Base-by-base conservation (phyloP, 345 rosid genomes). In the Combretum micranthum region DNA sequence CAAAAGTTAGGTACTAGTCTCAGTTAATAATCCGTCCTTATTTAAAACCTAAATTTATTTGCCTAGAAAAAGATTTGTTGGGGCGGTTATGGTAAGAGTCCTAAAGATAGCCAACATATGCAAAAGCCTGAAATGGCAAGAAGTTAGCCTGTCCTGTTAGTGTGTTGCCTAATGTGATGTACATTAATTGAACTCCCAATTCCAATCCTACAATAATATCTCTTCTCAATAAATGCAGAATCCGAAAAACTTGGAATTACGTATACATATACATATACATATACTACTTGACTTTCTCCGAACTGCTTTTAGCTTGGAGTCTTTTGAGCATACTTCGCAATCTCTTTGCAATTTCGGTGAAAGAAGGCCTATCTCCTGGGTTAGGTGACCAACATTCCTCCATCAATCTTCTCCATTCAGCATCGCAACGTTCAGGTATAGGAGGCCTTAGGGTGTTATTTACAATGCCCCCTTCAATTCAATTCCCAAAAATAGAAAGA, bases 351-450 rank as follows among this genome's bases (percentile, higher is more conserved):
- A 91, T 80, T 66, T 91, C 88, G 2, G 94, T 88, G 57, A 91
- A 91, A 3, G 94, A 80, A 32, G 96, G 98, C 50, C 98, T 70
- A 12, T 53, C 68, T 19, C 72, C 59, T 7, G 98, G 90, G 39
- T 88, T 81, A 2, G 74, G 79, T 0, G 90, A 74, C 96, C 96
- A 91, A 69, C 98, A 91, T 47, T 86, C 86, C 73, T 91, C 96
- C 83, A 91, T 88, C 61, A 91, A 58, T 62, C 69, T 78, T 60
- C 62, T 80, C 98, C 96, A 91, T 19, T 77, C 90, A 6, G 71
- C 42, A 66, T 90, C 87, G 58, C 96, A 90, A 4, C 60, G 58
- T 60, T 78, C 85, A 2, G 95, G 96, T 57, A 91, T 62, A 0
- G 80, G 75, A 15, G 98, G 98, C 75, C 95, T 76, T 53, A 91